Base-by-base conservation (phyloP, 768 basidiomycete genomes). In the Russula foetens region DNA sequence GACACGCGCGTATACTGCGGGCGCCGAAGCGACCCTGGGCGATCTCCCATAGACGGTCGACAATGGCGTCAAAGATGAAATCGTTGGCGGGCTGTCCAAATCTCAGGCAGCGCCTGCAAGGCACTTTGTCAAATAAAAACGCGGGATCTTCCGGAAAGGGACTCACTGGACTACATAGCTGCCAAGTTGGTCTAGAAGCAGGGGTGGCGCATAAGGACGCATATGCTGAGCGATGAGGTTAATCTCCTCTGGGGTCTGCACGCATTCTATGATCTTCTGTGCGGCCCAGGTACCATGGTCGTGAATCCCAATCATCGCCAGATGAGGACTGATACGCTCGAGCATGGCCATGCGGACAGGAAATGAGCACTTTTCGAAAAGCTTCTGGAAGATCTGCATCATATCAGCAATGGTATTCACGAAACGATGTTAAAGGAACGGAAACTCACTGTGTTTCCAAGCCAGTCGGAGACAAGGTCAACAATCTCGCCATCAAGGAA, bases 261-360 rank as follows among this genome's bases (percentile, higher is more conserved):
- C 90, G 63, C 93, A 96, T 75, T 98, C 94, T 60, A 98, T 98
- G 70, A 97, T 93, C 80, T 98, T 98, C 74, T 99, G 97, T 3
- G 95, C 95, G 3, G 96, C 96, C 97, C 97, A 98, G 0, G 97
- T 99, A 29, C 97, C 97, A 66, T 99, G 98, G 79, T 98, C 98
- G 79, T 99, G 97, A 58, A 96, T 94, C 28, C 97, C 97, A 65
- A 98, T 97, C 84, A 92, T 91, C 24, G 96, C 96, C 43, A 99
- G 77, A 71, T 96, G 90, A 50, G 97, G 97, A 4, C 85, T 82
- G 63, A 98, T 88, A 51, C 95, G 86, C 68, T 98, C 95, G 56
- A 99, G 77, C 90, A 99, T 95, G 17, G 86, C 85, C 63, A 92
- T 81, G 66, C 94, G 80, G 31, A 93, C 86, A 3, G 69, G 75